These are phyloP conservation scores for Phaeosphaeria sp. DNA, from an alignment of 2,329 filamentous ascomycete genomes.

Conservation along the genomic window DNA sequence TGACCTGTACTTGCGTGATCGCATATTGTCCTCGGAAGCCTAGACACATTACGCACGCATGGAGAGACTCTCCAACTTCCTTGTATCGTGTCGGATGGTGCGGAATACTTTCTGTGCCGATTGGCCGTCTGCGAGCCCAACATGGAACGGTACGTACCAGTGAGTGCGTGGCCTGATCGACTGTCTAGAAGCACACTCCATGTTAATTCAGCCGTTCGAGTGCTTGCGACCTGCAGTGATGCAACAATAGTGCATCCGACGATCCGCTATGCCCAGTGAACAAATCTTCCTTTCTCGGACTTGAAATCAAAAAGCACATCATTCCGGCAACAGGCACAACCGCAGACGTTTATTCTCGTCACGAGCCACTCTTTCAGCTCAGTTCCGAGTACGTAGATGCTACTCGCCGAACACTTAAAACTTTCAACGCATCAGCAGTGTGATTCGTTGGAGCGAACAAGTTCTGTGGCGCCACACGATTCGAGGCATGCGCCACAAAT, in stretches of 20 bases:
- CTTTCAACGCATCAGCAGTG: background rate
- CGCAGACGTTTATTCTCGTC: background rate
- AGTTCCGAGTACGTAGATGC: background rate
- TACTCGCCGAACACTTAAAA: background rate
- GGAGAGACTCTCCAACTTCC: background rate
- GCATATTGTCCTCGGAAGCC: background rate
- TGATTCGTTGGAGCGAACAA: background rate
- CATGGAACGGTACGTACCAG: background rate
- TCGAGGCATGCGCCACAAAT: background rate
- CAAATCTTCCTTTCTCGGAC: background rate
- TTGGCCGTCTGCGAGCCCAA: background rate
- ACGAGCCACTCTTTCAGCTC: background rate
- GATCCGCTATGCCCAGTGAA: background rate
- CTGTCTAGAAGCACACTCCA: background rate
- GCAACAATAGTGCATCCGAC: background rate
- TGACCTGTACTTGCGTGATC: background rate
- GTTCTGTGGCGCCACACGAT: background rate
- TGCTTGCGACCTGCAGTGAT: background rate
- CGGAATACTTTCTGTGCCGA: background rate
- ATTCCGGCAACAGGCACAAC: background rate
- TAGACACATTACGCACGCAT: background rate
- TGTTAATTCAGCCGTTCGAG: background rate
- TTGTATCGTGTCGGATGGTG: background rate
- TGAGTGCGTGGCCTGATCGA: background rate
- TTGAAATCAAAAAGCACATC: background rate